Base-by-base conservation (phyloP, 1,284 basidiomycete species). In the Xanthoconium separans region DNA sequence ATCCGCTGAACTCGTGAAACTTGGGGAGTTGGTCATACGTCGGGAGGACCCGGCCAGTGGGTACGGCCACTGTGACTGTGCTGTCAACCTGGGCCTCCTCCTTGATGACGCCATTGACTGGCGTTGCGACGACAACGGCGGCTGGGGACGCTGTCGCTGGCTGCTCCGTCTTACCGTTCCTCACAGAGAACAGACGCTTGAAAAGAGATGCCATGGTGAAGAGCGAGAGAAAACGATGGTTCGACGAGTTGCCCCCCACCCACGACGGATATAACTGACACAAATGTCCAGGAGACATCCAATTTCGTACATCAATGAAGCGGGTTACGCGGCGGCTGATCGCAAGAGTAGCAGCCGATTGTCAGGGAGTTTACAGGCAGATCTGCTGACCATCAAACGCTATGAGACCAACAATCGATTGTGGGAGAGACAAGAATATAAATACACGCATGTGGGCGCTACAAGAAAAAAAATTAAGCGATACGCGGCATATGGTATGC, bases 1-100 rank as follows among this genome's bases (percentile, higher is more conserved):
- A 87, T 9, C 85, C 85, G 9, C 73, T 65, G 54, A 81, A 75
- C 47, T 83, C 73, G 56, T 82, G 77, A 69, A 80, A 87, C 29
- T 64, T 61, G 13, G 85, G 84, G 1, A 88, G 72, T 55, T 87
- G 80, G 61, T 87, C 83, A 60, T 81, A 88, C 4, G 74, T 73
- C 0, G 85, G 85, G 3, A 87, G 69, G 13, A n/a, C 39, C 24
- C 3, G 24, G 24, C 24, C 24, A 24, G 24, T 24, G 24, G 24
- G 24, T 34, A 7, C 16, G 8, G 33, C 13, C 33, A 15, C 13
- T 12, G 37, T 2, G 16, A 16, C 42, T 20, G 29, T 48, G 20
- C 18, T 42, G 9, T 51, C 51, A 12, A 29, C 29, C 27, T 40
- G 29, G 22, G 33, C 6, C 6, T 30, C 12, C 11, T 30, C 30